A percentile compares a stretch with the other conserved stretches of the same genome.
These are phyloP conservation scores for Porogramme epimiltina DNA, from an alignment of 1,284 basidiomycete species.

Conservation along the genomic window DNA sequence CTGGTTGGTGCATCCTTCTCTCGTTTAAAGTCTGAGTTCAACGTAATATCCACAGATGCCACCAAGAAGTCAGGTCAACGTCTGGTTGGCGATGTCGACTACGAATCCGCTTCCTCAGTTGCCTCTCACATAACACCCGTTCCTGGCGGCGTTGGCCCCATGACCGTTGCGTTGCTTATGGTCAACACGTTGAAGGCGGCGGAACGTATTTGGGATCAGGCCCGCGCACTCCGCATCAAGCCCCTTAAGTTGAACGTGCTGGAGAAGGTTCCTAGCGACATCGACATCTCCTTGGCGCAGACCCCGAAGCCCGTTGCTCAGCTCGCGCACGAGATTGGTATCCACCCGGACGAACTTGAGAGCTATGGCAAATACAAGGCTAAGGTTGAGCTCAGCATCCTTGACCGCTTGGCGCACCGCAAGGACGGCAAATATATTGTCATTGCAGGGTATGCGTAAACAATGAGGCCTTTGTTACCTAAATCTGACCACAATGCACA, in stretches of 20 bases:
- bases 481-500: no score
- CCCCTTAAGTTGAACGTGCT: constrained; percentile 81
- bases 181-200: constrained; percentile 90
- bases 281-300: constrained; percentile 96
- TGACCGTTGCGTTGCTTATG: constrained; percentile 99
- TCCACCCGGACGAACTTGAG: constrained; percentile 88
- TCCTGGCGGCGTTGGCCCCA: constrained; percentile 97
- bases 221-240: constrained; percentile 68
- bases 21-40: no score
- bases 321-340: constrained; percentile 89
- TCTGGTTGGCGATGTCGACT: constrained; percentile 96
- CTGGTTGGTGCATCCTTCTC: constrained; percentile 52
- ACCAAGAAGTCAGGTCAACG: constrained; percentile 96
- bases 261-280: constrained; percentile 91
- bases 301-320: constrained; percentile 87
- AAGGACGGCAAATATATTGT: constrained; percentile 97
- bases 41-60: no score
- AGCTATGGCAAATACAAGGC: constrained; percentile 97
- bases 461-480: background rate
- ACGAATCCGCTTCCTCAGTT: constrained; percentile 71
- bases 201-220: constrained; percentile 75
- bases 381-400: constrained; percentile 90
- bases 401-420: constrained; percentile 85
- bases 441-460: constrained; percentile 76
- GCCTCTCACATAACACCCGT: constrained; percentile 96